Conservation (phyloP, 164 flowering plant genomes). For the Piper betle region DNA sequence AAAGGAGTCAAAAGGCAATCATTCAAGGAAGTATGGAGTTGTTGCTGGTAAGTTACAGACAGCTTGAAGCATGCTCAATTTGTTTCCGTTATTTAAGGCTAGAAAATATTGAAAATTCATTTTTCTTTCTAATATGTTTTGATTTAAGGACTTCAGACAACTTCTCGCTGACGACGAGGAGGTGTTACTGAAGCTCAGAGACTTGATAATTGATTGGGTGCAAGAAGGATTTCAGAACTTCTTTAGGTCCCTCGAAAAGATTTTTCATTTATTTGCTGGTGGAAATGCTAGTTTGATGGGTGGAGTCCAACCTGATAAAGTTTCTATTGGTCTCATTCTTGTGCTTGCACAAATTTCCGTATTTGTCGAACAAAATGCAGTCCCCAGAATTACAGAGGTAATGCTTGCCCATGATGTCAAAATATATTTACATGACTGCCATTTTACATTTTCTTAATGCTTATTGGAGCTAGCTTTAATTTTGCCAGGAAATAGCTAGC, state of each 20-base stretch:
- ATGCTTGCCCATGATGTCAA: neutral
- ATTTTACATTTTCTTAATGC: neutral
- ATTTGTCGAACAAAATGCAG: conserved; percentile 82
- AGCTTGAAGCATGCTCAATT: neutral
- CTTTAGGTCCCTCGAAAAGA: conserved; percentile 55
- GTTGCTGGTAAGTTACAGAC: conserved; percentile 43
- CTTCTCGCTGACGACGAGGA: conserved; percentile 65
- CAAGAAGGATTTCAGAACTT: conserved; percentile 96
- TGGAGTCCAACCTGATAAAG: conserved; percentile 49
- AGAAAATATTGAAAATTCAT: neutral
- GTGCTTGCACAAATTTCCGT: conserved; percentile 79
- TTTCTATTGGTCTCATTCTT: conserved; percentile 62
- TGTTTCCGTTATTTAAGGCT: neutral
- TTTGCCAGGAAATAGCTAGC: conserved; percentile 77
- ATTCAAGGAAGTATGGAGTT: conserved; percentile 84
- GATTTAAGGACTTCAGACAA: conserved; percentile 64
- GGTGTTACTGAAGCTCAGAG: conserved; percentile 48
- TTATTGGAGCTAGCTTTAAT: neutral
- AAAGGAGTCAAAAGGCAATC: conserved; percentile 65
- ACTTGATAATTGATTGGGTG: conserved; percentile 62
- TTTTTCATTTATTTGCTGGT: conserved; percentile 58
- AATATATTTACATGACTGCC: neutral
- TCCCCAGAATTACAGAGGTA: conserved; percentile 93
- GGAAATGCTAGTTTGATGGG: conserved; percentile 31
- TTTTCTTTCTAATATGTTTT: neutral